Evolutionary conservation across 768 basidiomycete species (phyloP).

Genomic region (Hericium rajendrae): DNA sequence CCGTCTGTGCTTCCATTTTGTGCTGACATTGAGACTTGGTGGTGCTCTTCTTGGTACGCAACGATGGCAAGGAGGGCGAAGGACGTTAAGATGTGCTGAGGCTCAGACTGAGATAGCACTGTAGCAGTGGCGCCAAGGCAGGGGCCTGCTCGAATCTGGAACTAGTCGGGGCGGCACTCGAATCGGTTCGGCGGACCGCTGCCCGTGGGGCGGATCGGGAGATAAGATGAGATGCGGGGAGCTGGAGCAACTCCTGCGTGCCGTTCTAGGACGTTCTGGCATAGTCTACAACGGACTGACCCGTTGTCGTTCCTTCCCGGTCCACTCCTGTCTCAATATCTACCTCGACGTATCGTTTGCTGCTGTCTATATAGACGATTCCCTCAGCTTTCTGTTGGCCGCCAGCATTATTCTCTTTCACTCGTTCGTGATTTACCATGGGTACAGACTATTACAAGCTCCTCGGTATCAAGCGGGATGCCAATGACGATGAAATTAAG

Average conservation of each 20-base stretch:
- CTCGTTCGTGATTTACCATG: slow-evolving; percentile 31
- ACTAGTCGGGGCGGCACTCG: background rate
- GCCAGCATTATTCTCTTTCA: background rate
- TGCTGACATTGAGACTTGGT: background rate
- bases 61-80: background rate
- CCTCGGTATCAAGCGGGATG: slow-evolving; percentile 64
- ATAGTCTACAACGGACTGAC: background rate
- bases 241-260: too few relatives aligned
- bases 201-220: background rate
- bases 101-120: too few relatives aligned
- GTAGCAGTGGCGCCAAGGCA: too few relatives aligned
- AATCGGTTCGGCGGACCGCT: background rate
- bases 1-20: background rate
- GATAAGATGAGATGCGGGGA: background rate
- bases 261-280: slow-evolving; percentile 9
- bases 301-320: background rate
- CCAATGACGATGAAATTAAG: slow-evolving; percentile 82
- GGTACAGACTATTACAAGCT: slow-evolving; percentile 85
- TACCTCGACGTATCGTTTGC: background rate
- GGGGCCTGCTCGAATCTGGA: background rate
- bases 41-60: background rate
- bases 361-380: background rate
- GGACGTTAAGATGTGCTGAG: background rate
- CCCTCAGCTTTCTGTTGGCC: background rate
- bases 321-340: background rate